Conservation (phyloP, 148 eudicot species). For the Arctostaphylos glauca region DNA sequence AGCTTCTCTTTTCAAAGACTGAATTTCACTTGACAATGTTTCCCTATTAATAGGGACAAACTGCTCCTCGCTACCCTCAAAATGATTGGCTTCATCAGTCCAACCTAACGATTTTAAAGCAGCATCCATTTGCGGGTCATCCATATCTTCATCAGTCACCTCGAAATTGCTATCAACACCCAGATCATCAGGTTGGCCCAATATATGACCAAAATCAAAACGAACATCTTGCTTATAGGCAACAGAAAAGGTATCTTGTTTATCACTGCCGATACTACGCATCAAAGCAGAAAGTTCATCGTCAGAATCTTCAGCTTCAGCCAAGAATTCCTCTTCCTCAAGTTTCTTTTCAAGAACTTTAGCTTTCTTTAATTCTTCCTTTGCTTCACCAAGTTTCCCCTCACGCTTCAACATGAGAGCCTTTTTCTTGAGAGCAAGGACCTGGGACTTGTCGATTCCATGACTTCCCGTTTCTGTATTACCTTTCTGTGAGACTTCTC, state of each 20-base stretch:
- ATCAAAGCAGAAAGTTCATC: conserved; percentile 80
- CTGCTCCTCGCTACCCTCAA: conserved; percentile 18
- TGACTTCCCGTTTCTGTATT: conserved; percentile 30
- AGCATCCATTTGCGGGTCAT: conserved; percentile 80
- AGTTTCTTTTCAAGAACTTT: conserved; percentile 88
- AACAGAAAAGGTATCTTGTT: conserved; percentile 38
- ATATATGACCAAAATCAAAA: conserved; percentile 44
- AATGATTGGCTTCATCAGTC: conserved; percentile 53
- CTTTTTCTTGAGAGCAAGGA: conserved; percentile 68
- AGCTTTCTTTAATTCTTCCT: conserved; percentile 86
- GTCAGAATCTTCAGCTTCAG: conserved; percentile 76
- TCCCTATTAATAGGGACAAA: conserved; percentile 32
- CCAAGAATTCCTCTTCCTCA: conserved; percentile 91
- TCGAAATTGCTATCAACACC: conserved; percentile 58
- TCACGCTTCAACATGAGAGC: conserved; percentile 82
- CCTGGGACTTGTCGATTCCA: conserved; percentile 62
- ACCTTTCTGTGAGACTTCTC: conserved; percentile 45
- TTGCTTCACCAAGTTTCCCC: conserved; percentile 85
- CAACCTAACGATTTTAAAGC: conserved; percentile 82
- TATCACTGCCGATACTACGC: conserved; percentile 57
- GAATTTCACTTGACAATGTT: conserved; percentile 45
- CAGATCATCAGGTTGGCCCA: conserved; percentile 46
- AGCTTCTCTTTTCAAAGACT: conserved; percentile 72
- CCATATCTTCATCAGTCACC: conserved; percentile 75
- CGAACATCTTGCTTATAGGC: conserved; percentile 33